Evolutionary conservation across 139 green algal species (phyloP).

Genomic region (Yamagishiella unicocca): DNA sequence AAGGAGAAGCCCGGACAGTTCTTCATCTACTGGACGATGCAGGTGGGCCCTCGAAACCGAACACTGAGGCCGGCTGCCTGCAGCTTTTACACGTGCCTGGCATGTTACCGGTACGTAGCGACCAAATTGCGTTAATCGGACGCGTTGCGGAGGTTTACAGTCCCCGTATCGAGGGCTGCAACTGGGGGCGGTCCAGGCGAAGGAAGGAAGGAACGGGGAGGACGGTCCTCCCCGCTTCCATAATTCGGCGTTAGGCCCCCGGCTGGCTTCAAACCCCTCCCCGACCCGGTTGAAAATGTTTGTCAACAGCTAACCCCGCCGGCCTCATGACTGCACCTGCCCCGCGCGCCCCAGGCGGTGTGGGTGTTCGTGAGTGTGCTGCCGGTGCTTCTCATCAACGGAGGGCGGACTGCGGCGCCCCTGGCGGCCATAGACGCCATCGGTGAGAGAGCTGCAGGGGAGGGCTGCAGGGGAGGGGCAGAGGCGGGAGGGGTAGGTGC

Average conservation of each 20-base stretch:
- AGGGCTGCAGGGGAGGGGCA: background rate
- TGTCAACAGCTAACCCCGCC: background rate
- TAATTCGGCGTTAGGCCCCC: no score
- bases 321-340: background rate
- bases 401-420: constrained; percentile 8
- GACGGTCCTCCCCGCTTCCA: no score
- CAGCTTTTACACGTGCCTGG: no score
- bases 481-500: background rate
- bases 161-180: no score
- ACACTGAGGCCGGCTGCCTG: no score
- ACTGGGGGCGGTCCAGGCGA: background rate
- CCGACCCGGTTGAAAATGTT: no score
- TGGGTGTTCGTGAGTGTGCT: constrained; percentile 87
- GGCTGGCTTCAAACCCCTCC: no score
- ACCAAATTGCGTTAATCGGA: no score
- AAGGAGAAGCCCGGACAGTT: constrained; percentile 76
- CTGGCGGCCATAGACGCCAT: constrained; percentile 39
- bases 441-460: constrained; percentile 34
- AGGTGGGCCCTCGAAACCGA: no score
- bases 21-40: constrained; percentile 80
- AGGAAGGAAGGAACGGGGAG: background rate
- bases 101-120: no score
- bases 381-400: constrained; percentile 84
- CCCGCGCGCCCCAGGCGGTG: constrained; percentile 68
- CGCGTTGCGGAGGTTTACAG: no score